Conservation (phyloP, 495 filamentous ascomycete genomes). For the Gamarada debralockiae region DNA sequence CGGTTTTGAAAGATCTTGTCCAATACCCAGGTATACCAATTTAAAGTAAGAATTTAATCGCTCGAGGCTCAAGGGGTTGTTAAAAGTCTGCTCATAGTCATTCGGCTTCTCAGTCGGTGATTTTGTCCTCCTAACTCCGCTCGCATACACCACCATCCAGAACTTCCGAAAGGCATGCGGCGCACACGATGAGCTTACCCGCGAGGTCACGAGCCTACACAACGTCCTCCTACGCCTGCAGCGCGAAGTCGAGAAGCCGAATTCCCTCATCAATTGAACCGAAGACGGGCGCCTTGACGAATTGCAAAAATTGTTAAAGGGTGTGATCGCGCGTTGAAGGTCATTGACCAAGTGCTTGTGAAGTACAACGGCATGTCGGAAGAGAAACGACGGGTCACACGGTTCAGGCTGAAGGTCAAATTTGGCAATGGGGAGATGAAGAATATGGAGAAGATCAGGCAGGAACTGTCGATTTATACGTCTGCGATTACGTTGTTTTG, state of each 20-base stretch:
- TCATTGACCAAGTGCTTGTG: conserved; percentile 5
- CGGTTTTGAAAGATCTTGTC: too few relatives aligned
- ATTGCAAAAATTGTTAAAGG: neutral
- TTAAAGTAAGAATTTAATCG: too few relatives aligned
- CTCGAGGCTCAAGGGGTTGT: too few relatives aligned
- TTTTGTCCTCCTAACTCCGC: conserved; percentile 6
- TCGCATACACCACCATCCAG: conserved; percentile 17
- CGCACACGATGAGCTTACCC: conserved; percentile 22
- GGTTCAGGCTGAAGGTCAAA: neutral
- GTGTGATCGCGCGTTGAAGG: neutral
- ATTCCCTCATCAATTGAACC: conserved; percentile 3
- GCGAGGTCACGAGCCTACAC: conserved; percentile 14
- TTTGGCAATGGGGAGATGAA: conserved; percentile 4
- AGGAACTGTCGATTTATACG: conserved; percentile 6
- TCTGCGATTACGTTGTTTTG: conserved; percentile 9
- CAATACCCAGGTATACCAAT: too few relatives aligned
- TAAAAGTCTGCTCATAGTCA: too few relatives aligned
- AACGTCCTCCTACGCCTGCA: conserved; percentile 13
- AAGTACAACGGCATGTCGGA: neutral
- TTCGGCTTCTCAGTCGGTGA: conserved; percentile 21
- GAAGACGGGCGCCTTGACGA: conserved; percentile 3
- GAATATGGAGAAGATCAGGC: neutral
- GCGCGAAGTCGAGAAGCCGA: conserved; percentile 5
- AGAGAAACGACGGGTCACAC: neutral
- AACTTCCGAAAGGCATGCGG: conserved; percentile 18